Evolutionary conservation across 2,329 filamentous ascomycete genomes (phyloP).

Genomic region (Fusarium secorum): DNA sequence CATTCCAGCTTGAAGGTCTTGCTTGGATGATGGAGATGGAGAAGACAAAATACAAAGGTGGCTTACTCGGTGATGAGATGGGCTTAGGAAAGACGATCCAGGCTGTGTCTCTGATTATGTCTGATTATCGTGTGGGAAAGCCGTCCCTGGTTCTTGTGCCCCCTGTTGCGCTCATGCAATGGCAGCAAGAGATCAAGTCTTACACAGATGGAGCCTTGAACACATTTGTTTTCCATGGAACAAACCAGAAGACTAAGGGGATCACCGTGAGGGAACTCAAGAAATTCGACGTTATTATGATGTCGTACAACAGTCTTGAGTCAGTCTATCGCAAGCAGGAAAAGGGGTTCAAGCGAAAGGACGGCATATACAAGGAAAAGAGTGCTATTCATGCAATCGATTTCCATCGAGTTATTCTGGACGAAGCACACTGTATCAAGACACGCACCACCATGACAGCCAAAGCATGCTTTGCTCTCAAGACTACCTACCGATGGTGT

Average conservation of each 20-base stretch:
- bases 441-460: slow-evolving; percentile 88
- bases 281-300: slow-evolving; percentile 92
- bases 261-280: slow-evolving; percentile 78
- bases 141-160: slow-evolving; percentile 90
- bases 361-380: slow-evolving; percentile 80
- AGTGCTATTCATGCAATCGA: slow-evolving; percentile 83
- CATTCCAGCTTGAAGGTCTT: slow-evolving; percentile 91
- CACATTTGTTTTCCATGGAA: slow-evolving; percentile 89
- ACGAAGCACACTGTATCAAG: slow-evolving; percentile 97
- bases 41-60: slow-evolving; percentile 82
- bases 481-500: slow-evolving; percentile 92
- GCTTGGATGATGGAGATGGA: slow-evolving; percentile 97
- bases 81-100: slow-evolving; percentile 99
- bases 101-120: slow-evolving; percentile 97
- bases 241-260: slow-evolving; percentile 82
- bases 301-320: slow-evolving; percentile 93
- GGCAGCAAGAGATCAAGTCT: slow-evolving; percentile 81
- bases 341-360: slow-evolving; percentile 85
- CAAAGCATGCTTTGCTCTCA: slow-evolving; percentile 91
- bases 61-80: slow-evolving; percentile 96
- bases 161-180: slow-evolving; percentile 94
- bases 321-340: slow-evolving; percentile 92
- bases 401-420: slow-evolving; percentile 91
- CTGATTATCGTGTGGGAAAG: slow-evolving; percentile 84
- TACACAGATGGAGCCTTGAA: slow-evolving; percentile 90